These are phyloP conservation scores for Noccaea bulbosa DNA, from an alignment of 345 rosid genomes.

Conservation along the genomic window DNA sequence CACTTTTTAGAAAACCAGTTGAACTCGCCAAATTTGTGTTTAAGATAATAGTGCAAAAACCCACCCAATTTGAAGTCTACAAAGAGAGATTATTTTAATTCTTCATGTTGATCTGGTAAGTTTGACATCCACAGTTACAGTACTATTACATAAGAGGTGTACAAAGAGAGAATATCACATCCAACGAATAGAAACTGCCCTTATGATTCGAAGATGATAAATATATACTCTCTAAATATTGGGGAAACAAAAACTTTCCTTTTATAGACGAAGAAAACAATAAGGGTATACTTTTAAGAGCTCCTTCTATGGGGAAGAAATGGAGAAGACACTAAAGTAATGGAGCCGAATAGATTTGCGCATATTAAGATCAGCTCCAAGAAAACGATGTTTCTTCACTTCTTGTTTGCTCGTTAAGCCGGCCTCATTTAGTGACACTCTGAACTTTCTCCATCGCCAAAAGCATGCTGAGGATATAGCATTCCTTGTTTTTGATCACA, in stretches of 20 bases:
- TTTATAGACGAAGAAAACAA: not conserved
- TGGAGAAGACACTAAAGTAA: not conserved
- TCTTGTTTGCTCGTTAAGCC: constrained; percentile 90
- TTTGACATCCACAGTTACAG: not conserved
- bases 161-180: not conserved
- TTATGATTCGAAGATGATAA: constrained; percentile 5
- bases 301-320: not conserved
- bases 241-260: not conserved
- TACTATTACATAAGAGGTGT: not conserved
- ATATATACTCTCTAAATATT: not conserved
- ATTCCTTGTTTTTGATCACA: constrained; percentile 58
- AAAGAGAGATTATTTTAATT: no score
- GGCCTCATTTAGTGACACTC: constrained; percentile 59
- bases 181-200: not conserved
- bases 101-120: not conserved
- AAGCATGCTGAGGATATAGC: constrained; percentile 81
- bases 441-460: constrained; percentile 61
- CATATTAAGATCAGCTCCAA: constrained; percentile 62
- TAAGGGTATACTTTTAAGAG: not conserved
- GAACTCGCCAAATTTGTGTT: not conserved
- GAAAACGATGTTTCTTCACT: constrained; percentile 83
- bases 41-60: not conserved
- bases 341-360: not conserved
- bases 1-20: no score
- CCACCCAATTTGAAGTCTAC: not conserved